Base-by-base conservation (phyloP, 1,139 yeast species). In the Yamadazyma songkhlaensis region DNA sequence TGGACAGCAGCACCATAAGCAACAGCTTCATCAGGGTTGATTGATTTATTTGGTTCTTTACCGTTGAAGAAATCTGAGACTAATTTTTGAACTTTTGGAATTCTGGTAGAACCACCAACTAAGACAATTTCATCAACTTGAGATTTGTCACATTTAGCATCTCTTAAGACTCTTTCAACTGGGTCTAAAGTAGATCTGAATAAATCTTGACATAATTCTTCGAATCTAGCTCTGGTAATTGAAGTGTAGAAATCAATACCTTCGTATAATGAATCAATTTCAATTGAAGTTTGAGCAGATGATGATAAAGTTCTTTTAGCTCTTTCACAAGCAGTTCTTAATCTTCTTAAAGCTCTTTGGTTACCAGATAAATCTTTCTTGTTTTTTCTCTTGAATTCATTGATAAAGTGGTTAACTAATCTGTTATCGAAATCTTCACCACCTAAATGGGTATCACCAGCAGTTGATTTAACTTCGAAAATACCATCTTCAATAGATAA, bases 381-480 rank as follows among this genome's bases (percentile, higher is more conserved):
- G 68, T 94, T 84, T 84, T 90, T 90, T 82, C 88, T 86, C 81
- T 88, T 84, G 92, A 90, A 90, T 67, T 90, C 97, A 62, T 81
- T 80, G 73, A 83, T 82, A 83, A 90, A 90, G 80, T 80, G 88
- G 71, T 86, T 92, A 67, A 90, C 85, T 65, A 90, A 81, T 81
- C 89, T 86, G 82, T 90, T 83, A 74, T 89, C 97, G 75, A 90
- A 90, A 79, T 90, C 97, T 80, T 90, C 96, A 84, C 97, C 97
- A 84, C 98, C 97, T 79, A 90, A 84, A 77, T 90, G 98, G 62
- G 98, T 92, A 78, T 92, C 97, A 88, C 98, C 98, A 67, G 97
- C 96, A 61, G 98, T 92, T 61, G 98, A 94, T 83, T 90, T 90
- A 66, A 92, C 98, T 65, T 95, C 90, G 84, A 90, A 92, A 63